Conservation (phyloP, 2,329 filamentous ascomycete genomes). For the Biscogniauxia sp. region DNA sequence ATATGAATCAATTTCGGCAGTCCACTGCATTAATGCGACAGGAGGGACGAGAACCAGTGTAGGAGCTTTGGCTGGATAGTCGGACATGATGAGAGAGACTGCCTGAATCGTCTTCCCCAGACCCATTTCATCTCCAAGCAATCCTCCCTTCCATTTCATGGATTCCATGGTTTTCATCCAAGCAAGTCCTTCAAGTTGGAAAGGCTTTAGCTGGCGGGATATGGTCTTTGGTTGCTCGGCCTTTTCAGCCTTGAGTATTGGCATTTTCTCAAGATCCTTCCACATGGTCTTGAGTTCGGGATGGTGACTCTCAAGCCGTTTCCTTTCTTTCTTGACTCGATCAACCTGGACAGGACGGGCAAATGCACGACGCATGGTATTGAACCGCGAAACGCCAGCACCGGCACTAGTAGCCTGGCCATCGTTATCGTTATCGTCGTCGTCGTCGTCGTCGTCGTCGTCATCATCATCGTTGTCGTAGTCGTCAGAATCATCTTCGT, state of each 20-base stretch:
- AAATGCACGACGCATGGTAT: not conserved
- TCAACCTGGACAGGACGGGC: not conserved
- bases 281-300: slow-evolving; percentile 84
- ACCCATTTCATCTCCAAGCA: slow-evolving; percentile 97
- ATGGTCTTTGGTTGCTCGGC: slow-evolving; percentile 75
- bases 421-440: not conserved
- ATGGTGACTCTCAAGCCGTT: slow-evolving; percentile 71
- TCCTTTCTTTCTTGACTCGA: slow-evolving; percentile 49
- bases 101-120: slow-evolving; percentile 98
- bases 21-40: slow-evolving; percentile 95
- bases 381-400: not conserved
- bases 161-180: slow-evolving; percentile 95
- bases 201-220: slow-evolving; percentile 81
- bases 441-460: not conserved
- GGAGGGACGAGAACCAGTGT: slow-evolving; percentile 88
- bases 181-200: slow-evolving; percentile 87
- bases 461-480: too few relatives aligned
- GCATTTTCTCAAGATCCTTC: slow-evolving; percentile 67
- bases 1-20: slow-evolving; percentile 73
- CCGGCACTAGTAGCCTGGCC: not conserved
- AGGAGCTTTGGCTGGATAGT: slow-evolving; percentile 80
- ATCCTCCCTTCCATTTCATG: slow-evolving; percentile 79
- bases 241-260: slow-evolving; percentile 59
- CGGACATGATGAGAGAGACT: slow-evolving; percentile 96
- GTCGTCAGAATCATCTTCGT: not conserved